Percentiles rank a stretch among this genome's conserved stretches.
These are phyloP conservation scores for Monosporascus sp. DNA, from an alignment of 2,329 filamentous ascomycete genomes.

Conservation along the genomic window DNA sequence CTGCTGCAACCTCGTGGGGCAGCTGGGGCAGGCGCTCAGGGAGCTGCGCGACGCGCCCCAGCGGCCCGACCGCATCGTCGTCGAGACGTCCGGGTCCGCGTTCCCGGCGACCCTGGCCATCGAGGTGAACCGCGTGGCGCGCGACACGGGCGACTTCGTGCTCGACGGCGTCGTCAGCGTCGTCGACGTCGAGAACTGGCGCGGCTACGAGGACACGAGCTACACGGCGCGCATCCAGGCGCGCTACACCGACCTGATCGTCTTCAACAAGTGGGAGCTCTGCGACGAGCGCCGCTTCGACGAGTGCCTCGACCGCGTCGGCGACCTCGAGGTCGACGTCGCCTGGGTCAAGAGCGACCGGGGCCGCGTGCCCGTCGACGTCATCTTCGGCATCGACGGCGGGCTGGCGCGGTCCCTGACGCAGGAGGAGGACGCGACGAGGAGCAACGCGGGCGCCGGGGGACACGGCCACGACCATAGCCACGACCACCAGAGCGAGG, in stretches of 20 bases:
- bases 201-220: slow-evolving; percentile 84
- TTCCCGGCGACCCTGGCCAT: slow-evolving; percentile 86
- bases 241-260: slow-evolving; percentile 80
- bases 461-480: slow-evolving; percentile 35
- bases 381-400: slow-evolving; percentile 84
- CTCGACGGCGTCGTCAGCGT: slow-evolving; percentile 87
- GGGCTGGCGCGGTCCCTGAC: slow-evolving; percentile 59
- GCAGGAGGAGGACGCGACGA: slow-evolving; percentile 32
- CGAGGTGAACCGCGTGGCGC: slow-evolving; percentile 75
- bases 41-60: slow-evolving; percentile 55
- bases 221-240: slow-evolving; percentile 87
- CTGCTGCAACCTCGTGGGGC: slow-evolving; percentile 96
- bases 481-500: slow-evolving; percentile 71
- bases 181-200: slow-evolving; percentile 92
- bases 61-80: slow-evolving; percentile 75
- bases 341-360: slow-evolving; percentile 81
- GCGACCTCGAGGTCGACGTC: slow-evolving; percentile 73
- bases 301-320: slow-evolving; percentile 69
- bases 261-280: slow-evolving; percentile 89
- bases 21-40: slow-evolving; percentile 72
- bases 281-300: slow-evolving; percentile 71
- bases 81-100: slow-evolving; percentile 87
- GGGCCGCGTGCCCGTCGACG: slow-evolving; percentile 70
- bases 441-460: slow-evolving; percentile 28
- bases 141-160: slow-evolving; percentile 64